Conservation (phyloP, 225 moss, liverwort and hornwort species). For the Neckera pumila region DNA sequence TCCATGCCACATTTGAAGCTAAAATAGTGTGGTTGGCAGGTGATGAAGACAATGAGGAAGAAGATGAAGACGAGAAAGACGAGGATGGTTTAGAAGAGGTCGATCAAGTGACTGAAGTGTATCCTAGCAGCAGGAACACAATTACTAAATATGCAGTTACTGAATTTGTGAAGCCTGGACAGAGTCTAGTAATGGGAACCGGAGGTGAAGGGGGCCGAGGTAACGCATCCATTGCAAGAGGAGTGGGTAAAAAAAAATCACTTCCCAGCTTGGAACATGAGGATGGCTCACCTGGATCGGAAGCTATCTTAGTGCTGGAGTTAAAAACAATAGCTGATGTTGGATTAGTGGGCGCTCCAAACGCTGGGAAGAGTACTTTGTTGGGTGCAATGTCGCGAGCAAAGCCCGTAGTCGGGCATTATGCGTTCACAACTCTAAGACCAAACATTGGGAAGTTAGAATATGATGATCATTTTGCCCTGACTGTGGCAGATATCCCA, state of each 20-base stretch:
- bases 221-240: slow-evolving; percentile 79
- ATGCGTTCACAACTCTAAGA: slow-evolving; percentile 84
- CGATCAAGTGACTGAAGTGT: background rate
- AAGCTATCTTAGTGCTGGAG: slow-evolving; percentile 78
- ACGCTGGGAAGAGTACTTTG: slow-evolving; percentile 90
- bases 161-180: slow-evolving; percentile 77
- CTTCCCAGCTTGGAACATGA: slow-evolving; percentile 89
- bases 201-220: slow-evolving; percentile 92
- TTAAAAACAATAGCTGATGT: slow-evolving; percentile 85
- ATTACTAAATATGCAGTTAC: slow-evolving; percentile 28
- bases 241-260: slow-evolving; percentile 50
- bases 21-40: background rate
- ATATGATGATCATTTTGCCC: slow-evolving; percentile 65
- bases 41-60: slow-evolving; percentile 5
- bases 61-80: background rate
- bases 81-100: background rate
- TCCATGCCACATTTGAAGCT: background rate
- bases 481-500: slow-evolving; percentile 94
- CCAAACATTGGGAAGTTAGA: slow-evolving; percentile 90
- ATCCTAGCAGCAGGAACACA: background rate
- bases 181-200: slow-evolving; percentile 61
- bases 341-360: slow-evolving; percentile 91
- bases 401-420: slow-evolving; percentile 71
- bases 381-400: slow-evolving; percentile 82
- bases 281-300: slow-evolving; percentile 62